Evolutionary conservation across 345 rosid species (phyloP).

Genomic region (Hibiscus trionum): DNA sequence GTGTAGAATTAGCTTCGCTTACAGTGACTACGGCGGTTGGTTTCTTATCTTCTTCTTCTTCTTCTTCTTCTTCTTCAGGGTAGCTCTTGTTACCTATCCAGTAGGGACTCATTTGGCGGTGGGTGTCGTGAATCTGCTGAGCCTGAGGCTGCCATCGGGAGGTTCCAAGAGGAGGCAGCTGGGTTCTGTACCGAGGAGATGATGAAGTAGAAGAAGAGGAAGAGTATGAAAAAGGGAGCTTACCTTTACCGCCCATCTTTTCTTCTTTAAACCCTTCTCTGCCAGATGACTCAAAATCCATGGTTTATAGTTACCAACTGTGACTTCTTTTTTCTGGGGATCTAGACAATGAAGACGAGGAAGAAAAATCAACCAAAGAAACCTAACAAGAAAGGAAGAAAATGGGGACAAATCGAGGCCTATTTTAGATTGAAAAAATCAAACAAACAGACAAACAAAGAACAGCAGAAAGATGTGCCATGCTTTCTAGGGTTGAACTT

Average conservation of each 20-base stretch:
- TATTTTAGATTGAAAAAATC: neutral
- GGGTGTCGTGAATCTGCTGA: constrained; percentile 9
- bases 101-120: constrained; percentile 14
- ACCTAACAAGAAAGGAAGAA: constrained; percentile 1
- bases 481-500: constrained; percentile 9
- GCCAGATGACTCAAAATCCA: constrained; percentile 23
- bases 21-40: neutral
- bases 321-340: neutral
- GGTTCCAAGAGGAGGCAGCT: constrained; percentile 10
- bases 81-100: constrained; percentile 29
- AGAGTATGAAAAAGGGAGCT: constrained; percentile 21
- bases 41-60: constrained; percentile 19
- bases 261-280: constrained; percentile 16
- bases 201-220: constrained; percentile 28
- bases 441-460: neutral
- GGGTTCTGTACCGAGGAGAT: constrained; percentile 19
- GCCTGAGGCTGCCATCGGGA: constrained; percentile 9
- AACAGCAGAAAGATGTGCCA: neutral
- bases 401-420: no score
- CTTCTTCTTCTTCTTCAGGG: constrained; percentile 15
- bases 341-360: neutral
- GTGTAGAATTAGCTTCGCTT: constrained; percentile 11
- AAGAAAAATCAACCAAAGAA: neutral
- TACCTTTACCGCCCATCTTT: constrained; percentile 18
- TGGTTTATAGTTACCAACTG: neutral